Percentiles rank a stretch among this genome's conserved stretches.
Conservation (phyloP, 306 rosid species). For the Quercus cerris region DNA sequence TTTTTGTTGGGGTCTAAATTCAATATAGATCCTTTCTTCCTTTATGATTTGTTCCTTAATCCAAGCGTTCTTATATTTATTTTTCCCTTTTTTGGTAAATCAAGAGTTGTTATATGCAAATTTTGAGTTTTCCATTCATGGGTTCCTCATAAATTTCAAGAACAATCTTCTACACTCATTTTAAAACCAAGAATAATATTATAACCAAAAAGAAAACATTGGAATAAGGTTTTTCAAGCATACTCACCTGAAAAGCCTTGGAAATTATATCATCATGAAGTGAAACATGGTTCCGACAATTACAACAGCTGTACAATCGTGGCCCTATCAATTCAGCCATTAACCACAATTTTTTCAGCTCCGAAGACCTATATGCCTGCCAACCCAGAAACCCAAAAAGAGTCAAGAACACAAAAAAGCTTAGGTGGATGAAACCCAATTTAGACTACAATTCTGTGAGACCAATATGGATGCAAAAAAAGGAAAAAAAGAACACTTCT, state of each 20-base stretch:
- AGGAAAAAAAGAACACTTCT: constrained; percentile 3
- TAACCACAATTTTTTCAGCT: constrained; percentile 30
- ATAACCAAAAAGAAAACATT: not conserved
- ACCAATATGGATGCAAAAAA: not conserved
- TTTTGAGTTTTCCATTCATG: not conserved
- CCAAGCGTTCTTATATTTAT: not conserved
- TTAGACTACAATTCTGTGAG: not conserved
- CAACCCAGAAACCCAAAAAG: not conserved
- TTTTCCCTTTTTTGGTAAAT: not conserved
- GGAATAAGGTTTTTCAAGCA: constrained; percentile 5
- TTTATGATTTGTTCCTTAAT: constrained; percentile 6
- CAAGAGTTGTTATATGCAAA: not conserved
- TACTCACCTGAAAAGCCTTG: constrained; percentile 85
- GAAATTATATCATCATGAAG: constrained; percentile 96
- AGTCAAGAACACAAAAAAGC: not conserved
- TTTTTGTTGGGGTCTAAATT: not conserved
- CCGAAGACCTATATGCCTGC: constrained; percentile 31
- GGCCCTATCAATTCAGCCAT: constrained; percentile 93
- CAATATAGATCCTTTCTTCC: not conserved
- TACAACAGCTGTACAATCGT: constrained; percentile 88
- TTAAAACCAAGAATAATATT: not conserved
- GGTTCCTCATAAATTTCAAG: not conserved
- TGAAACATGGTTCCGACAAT: constrained; percentile 92
- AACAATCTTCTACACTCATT: not conserved
- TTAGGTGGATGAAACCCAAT: constrained; percentile 8